Conservation (phyloP, 2,329 filamentous ascomycete species). For the Magnaporthiopsis poae region DNA sequence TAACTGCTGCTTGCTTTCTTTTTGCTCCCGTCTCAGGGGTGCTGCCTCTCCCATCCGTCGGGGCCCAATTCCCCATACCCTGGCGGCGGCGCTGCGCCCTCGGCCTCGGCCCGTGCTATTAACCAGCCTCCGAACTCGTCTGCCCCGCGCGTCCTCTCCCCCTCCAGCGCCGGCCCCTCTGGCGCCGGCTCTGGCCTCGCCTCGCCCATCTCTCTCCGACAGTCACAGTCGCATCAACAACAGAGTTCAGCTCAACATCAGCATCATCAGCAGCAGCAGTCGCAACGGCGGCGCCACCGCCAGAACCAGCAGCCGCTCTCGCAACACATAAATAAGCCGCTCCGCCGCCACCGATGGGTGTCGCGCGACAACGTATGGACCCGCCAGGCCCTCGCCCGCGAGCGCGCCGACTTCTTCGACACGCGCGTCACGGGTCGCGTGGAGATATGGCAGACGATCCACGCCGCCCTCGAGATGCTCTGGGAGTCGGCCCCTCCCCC, state of each 20-base stretch:
- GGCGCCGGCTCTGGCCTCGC: slow-evolving; percentile 13
- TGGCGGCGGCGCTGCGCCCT: slow-evolving; percentile 31
- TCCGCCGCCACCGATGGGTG: slow-evolving; percentile 57
- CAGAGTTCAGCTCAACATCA: background rate
- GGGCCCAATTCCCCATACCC: slow-evolving; percentile 46
- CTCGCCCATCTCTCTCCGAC: slow-evolving; percentile 14
- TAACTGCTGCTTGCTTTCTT: slow-evolving; percentile 53
- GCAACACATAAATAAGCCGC: slow-evolving; percentile 61
- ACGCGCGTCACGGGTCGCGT: slow-evolving; percentile 68
- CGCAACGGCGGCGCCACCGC: slow-evolving; percentile 24
- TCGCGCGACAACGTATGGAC: slow-evolving; percentile 60
- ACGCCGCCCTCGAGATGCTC: slow-evolving; percentile 57
- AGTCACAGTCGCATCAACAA: background rate
- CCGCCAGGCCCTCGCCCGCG: slow-evolving; percentile 53
- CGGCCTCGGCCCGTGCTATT: slow-evolving; percentile 44
- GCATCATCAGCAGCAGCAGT: slow-evolving; percentile 19
- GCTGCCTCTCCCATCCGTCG: slow-evolving; percentile 45
- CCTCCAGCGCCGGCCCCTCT: slow-evolving; percentile 15
- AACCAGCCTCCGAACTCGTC: slow-evolving; percentile 30
- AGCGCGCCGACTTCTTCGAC: slow-evolving; percentile 80
- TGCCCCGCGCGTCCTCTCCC: slow-evolving; percentile 14
- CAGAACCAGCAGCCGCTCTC: slow-evolving; percentile 31
- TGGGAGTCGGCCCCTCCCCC: slow-evolving; percentile 37
- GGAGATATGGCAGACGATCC: slow-evolving; percentile 73
- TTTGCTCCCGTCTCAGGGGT: slow-evolving; percentile 42